Conservation (phyloP, 2,329 filamentous ascomycete species). For the Orbilia quercus region DNA sequence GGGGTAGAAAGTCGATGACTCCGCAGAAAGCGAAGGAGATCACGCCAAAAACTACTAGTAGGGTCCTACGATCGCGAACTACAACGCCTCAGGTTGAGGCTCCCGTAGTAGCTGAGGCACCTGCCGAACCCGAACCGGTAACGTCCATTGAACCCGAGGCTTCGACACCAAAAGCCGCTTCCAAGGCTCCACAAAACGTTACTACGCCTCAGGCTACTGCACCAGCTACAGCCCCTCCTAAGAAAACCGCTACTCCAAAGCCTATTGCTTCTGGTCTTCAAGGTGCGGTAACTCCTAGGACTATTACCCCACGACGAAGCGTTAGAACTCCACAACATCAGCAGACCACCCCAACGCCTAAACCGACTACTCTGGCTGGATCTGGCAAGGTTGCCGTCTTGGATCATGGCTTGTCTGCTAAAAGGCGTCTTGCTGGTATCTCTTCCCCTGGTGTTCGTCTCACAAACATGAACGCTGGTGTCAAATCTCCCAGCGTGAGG, state of each 20-base stretch:
- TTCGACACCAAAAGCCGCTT: conserved; percentile 35
- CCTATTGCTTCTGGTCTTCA: conserved; percentile 1
- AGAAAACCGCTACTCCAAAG: conserved; percentile 36
- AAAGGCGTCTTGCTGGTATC: conserved; percentile 44
- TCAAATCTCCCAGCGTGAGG: conserved; percentile 36
- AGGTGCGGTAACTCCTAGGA: conserved; percentile 60
- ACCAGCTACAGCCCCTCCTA: conserved; percentile 8
- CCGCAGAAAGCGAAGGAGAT: conserved; percentile 37
- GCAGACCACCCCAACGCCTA: conserved; percentile 44
- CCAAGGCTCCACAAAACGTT: conserved; percentile 28
- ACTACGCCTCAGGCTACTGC: conserved; percentile 25
- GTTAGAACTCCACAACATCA: conserved; percentile 62
- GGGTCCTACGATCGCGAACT: conserved; percentile 40
- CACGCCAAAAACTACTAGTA: conserved; percentile 35
- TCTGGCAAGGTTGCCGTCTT: conserved; percentile 51
- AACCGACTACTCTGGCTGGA: conserved; percentile 47
- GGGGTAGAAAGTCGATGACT: conserved; percentile 33
- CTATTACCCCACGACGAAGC: conserved; percentile 63
- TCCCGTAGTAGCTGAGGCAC: conserved; percentile 4
- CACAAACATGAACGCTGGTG: conserved; percentile 43
- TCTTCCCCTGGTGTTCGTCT: conserved; percentile 45
- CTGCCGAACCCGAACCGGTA: conserved; percentile 3
- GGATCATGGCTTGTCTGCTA: conserved; percentile 54
- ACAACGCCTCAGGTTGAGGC: conserved; percentile 32
- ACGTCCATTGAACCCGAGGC: conserved; percentile 15